These are phyloP conservation scores for Melastoma malabathricum DNA, from an alignment of 345 rosid genomes.

Conservation along the genomic window DNA sequence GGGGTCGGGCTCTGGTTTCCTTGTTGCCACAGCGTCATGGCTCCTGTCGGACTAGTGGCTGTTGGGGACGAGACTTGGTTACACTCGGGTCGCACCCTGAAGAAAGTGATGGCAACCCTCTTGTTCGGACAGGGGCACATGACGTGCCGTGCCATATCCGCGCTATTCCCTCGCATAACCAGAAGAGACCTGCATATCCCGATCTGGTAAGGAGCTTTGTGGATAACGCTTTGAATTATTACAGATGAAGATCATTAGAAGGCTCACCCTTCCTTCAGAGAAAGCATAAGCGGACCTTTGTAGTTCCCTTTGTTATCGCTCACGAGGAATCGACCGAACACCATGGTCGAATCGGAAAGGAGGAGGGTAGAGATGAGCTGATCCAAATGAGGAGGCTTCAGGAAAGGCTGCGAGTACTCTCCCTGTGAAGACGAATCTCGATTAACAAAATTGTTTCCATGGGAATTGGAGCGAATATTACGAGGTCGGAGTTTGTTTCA, in stretches of 20 bases:
- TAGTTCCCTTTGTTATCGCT: constrained; percentile 75
- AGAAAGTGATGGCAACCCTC: constrained; percentile 76
- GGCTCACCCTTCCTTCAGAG: constrained; percentile 68
- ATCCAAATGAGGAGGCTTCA: constrained; percentile 93
- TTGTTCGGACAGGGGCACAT: constrained; percentile 68
- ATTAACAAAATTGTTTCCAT: too few species aligned
- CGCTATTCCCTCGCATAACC: constrained; percentile 94
- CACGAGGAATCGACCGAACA: constrained; percentile 70
- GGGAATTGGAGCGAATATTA: too few species aligned
- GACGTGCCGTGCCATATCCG: constrained; percentile 82
- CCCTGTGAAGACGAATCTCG: constrained; percentile 28
- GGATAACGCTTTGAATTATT: neutral
- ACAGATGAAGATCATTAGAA: neutral
- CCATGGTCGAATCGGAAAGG: constrained; percentile 81
- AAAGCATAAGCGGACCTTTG: constrained; percentile 66
- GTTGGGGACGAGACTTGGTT: constrained; percentile 40
- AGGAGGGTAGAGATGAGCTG: constrained; percentile 85
- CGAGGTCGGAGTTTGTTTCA: too few species aligned
- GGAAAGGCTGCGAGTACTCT: constrained; percentile 91
- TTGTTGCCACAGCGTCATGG: constrained; percentile 62
- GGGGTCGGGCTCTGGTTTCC: constrained; percentile 33
- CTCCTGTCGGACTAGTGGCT: constrained; percentile 39
- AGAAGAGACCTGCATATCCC: constrained; percentile 52
- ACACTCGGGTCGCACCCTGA: constrained; percentile 64
- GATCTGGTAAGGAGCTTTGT: neutral